These are phyloP conservation scores for Hyphopichia homilentoma DNA, from an alignment of 805 yeast species.

Conservation along the genomic window DNA sequence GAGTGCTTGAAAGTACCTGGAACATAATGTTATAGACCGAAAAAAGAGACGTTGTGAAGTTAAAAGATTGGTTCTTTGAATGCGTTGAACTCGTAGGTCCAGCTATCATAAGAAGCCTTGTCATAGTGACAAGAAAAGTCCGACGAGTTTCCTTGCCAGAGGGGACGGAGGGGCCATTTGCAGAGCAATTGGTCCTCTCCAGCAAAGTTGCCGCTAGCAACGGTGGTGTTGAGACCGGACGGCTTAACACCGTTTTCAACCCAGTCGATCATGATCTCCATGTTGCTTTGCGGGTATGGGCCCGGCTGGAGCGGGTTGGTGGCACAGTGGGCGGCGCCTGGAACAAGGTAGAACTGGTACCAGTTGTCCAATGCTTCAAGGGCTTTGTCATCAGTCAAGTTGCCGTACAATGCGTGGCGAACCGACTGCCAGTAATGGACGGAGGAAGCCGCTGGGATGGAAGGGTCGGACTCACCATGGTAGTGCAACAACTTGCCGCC, in stretches of 20 bases:
- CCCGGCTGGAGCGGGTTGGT: constrained; percentile 5
- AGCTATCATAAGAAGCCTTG: neutral
- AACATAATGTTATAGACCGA: too few relatives aligned
- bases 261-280: constrained; percentile 6
- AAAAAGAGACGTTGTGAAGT: too few relatives aligned
- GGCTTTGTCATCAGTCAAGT: constrained; percentile 1
- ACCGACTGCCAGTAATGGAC: constrained; percentile 6
- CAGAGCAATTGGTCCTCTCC: constrained; percentile 6
- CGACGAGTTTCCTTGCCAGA: neutral
- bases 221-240: constrained; percentile 5
- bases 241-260: constrained; percentile 5
- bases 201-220: constrained; percentile 1
- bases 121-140: neutral
- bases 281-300: constrained; percentile 5
- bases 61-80: neutral
- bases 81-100: neutral
- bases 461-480: constrained; percentile 4
- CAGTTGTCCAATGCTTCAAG: constrained; percentile 2
- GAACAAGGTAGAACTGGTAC: constrained; percentile 6
- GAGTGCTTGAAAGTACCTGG: too few relatives aligned
- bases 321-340: constrained; percentile 6
- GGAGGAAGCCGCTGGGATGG: constrained; percentile 5
- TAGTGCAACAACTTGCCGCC: constrained; percentile 4
- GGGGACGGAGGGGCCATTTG: constrained; percentile 4
- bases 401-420: constrained; percentile 1